A percentile compares a stretch with the other conserved stretches of the same genome.
Evolutionary conservation across 2,329 filamentous ascomycete species (phyloP).

Genomic region (Colletotrichum camelliae): DNA sequence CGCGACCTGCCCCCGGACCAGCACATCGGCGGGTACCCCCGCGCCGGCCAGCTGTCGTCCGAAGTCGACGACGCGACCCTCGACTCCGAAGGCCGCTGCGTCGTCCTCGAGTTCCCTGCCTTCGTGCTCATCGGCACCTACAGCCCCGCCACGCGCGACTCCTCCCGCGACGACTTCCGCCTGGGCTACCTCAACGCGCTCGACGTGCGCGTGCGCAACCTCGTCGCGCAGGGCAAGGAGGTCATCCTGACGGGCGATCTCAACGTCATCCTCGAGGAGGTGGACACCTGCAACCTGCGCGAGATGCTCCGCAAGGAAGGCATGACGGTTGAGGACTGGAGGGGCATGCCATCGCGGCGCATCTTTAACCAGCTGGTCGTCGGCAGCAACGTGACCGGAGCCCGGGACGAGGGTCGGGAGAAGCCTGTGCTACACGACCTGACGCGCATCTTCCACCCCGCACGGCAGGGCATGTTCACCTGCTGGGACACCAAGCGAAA

Average conservation of each 20-base stretch:
- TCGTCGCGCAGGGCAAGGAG: constrained; percentile 79
- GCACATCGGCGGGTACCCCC: constrained; percentile 90
- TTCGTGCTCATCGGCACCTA: constrained; percentile 95
- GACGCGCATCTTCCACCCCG: constrained; percentile 80
- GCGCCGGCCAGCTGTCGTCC: constrained; percentile 66
- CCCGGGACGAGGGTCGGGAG: constrained; percentile 73
- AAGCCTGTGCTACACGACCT: constrained; percentile 81
- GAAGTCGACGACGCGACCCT: constrained; percentile 72
- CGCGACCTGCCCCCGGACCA: constrained; percentile 75
- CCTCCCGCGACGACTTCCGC: constrained; percentile 82
- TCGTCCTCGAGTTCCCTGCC: constrained; percentile 90
- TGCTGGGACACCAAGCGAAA: constrained; percentile 97
- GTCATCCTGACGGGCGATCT: constrained; percentile 89
- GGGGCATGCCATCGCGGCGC: constrained; percentile 73
- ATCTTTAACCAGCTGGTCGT: constrained; percentile 87
- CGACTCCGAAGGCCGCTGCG: constrained; percentile 90
- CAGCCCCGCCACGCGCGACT: constrained; percentile 87
- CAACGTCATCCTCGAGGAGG: constrained; percentile 74
- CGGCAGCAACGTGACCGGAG: constrained; percentile 70
- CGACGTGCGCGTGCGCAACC: constrained; percentile 84
- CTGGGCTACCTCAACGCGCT: constrained; percentile 80
- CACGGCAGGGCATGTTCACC: constrained; percentile 90
- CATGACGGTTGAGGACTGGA: constrained; percentile 73
- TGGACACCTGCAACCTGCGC: constrained; percentile 78
- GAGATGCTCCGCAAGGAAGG: constrained; percentile 76